These are phyloP conservation scores for Quillaja saponaria DNA, from an alignment of 306 rosid species.

Conservation along the genomic window DNA sequence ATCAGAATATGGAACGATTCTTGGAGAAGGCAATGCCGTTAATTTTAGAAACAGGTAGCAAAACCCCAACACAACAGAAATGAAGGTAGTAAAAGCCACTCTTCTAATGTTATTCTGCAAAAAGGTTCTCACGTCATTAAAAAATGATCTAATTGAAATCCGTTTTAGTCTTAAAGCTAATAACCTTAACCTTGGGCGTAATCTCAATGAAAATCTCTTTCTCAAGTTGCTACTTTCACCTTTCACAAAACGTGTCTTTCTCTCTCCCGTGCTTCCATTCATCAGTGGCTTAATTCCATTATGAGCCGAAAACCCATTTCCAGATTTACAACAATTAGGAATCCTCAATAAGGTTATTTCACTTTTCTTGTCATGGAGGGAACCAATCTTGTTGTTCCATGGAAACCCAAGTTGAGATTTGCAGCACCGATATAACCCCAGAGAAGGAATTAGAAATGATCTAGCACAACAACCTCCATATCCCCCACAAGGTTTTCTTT, in stretches of 20 bases:
- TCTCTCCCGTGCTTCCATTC: conserved; percentile 49
- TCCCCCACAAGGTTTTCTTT: conserved; percentile 45
- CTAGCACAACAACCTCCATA: conserved; percentile 40
- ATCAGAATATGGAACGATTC: conserved; percentile 81
- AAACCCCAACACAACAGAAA: conserved; percentile 60
- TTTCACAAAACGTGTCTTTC: conserved; percentile 45
- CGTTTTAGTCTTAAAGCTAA: conserved; percentile 57
- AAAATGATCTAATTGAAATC: conserved; percentile 53
- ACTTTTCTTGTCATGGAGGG: conserved; percentile 29
- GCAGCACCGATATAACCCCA: conserved; percentile 33
- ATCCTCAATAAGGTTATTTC: conserved; percentile 40
- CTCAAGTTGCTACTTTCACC: conserved; percentile 39
- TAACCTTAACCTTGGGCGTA: conserved; percentile 76
- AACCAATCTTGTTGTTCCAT: conserved; percentile 36
- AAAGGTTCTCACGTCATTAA: conserved; percentile 50
- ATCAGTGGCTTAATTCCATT: conserved; percentile 46
- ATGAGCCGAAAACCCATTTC: conserved; percentile 46
- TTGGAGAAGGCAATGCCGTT: conserved; percentile 62
- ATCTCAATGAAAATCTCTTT: conserved; percentile 69
- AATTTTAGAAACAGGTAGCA: conserved; percentile 70
- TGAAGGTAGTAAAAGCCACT: conserved; percentile 53
- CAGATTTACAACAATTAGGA: conserved; percentile 42
- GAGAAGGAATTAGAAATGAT: conserved; percentile 41
- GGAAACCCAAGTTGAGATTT: conserved; percentile 41
- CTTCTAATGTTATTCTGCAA: conserved; percentile 60